Evolutionary conservation across 176 grass and related monocot species (phyloP), one percentile per base, ranked within the genome.

Genomic region (Cymbopogon citratus): DNA sequence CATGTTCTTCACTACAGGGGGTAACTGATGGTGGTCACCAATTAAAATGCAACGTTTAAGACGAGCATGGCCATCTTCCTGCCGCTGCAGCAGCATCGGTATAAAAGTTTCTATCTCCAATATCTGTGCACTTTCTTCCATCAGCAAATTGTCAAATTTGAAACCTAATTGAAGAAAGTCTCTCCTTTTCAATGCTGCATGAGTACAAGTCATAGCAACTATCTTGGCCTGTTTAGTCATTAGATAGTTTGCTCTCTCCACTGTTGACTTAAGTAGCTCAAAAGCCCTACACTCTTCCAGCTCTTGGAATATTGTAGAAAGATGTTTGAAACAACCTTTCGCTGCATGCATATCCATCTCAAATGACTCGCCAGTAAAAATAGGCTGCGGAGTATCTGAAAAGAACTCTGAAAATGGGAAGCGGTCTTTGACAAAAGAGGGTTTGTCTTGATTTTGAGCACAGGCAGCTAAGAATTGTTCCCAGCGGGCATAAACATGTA

Each of bases 91-190:
- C 62, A 99, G 87, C 87, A 94, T 99, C 7, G 96, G 96, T 87
- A 99, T 99, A 81, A 95, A 99, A 39, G 96, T 95, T 59, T 99
- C 92, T 63, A 98, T 99, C 86, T 99, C 96, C 64, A 99, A 76
- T 83, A 99, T 99, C 66, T 99, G 96, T 6, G 96, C 96, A 80
- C 96, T 99, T 99, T 99, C 96, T 93, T 99, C 96, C 96, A 99
- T 99, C 15, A 99, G 80, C 76, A 95, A 91, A 88, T 98, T 98
- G 77, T 98, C 96, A 69, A 93, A 98, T 69, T 93, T 95, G 82
- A 98, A 98, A 67, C 92, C 91, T 63, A 98, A 84, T 34, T 98
- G 96, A 87, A 98, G 92, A 77, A 98, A 98, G 46, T 98, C 96
- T 81, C 82, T 93, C 74, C 96, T 91, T 68, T 95, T 98, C 68